Conservation (phyloP, 2,329 filamentous ascomycete species). For the Fusarium dimerum region DNA sequence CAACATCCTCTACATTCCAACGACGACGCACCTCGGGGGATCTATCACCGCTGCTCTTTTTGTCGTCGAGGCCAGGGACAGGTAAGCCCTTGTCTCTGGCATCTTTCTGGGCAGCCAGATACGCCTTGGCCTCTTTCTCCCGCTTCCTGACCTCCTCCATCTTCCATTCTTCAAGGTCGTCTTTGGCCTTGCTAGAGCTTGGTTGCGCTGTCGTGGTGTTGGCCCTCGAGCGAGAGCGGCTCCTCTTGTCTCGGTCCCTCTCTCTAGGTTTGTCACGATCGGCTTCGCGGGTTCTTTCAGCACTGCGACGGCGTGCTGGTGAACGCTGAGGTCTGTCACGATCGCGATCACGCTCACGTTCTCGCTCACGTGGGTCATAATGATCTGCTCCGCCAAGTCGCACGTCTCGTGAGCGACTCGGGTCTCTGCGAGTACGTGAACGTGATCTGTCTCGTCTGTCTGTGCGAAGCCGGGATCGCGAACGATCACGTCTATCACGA, state of each 20-base stretch:
- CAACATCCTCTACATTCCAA: conserved; percentile 33
- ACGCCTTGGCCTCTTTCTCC: conserved; percentile 65
- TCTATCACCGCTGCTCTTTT: conserved; percentile 47
- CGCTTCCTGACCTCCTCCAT: conserved; percentile 62
- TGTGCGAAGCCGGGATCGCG: conserved; percentile 29
- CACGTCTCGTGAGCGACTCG: conserved; percentile 31
- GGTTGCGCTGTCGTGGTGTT: conserved; percentile 39
- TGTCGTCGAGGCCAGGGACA: conserved; percentile 59
- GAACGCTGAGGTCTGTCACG: conserved; percentile 29
- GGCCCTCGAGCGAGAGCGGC: conserved; percentile 46
- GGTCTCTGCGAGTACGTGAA: conserved; percentile 33
- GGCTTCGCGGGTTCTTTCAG: conserved; percentile 27
- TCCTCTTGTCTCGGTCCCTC: conserved; percentile 39
- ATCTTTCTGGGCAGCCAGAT: conserved; percentile 62
- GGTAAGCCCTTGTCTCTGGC: conserved; percentile 60
- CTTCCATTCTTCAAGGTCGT: conserved; percentile 59
- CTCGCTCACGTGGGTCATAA: conserved; percentile 37
- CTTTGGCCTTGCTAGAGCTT: conserved; percentile 44
- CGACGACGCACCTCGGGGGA: conserved; percentile 41
- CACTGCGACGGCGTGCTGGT: conserved; percentile 27
- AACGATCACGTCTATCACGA: conserved; percentile 31
- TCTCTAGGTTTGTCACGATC: conserved; percentile 20
- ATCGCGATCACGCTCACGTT: conserved; percentile 27
- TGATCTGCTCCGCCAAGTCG: conserved; percentile 30
- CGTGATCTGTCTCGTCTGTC: conserved; percentile 36